Evolutionary conservation across 495 filamentous ascomycete species (phyloP).

Genomic region (Haplographium delicatum): DNA sequence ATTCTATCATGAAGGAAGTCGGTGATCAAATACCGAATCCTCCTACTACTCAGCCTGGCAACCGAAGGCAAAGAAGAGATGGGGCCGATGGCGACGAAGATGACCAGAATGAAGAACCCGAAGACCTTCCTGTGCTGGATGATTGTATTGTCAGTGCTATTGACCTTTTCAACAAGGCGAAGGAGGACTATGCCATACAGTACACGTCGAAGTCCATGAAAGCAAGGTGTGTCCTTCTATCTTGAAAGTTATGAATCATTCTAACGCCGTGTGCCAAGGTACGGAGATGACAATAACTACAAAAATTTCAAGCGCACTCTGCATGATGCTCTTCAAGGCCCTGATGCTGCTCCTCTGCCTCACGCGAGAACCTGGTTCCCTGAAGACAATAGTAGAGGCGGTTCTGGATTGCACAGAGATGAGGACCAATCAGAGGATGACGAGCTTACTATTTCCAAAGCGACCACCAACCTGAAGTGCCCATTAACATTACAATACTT

Average conservation of each 20-base stretch:
- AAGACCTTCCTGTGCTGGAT: constrained; percentile 7
- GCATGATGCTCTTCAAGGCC: constrained; percentile 67
- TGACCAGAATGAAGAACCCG: constrained; percentile 19
- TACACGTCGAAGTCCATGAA: constrained; percentile 36
- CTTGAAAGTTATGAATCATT: not conserved
- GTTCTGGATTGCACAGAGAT: constrained; percentile 10
- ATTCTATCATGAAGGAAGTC: constrained; percentile 32
- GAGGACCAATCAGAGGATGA: constrained; percentile 52
- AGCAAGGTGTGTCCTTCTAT: constrained; percentile 24
- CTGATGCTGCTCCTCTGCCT: constrained; percentile 56
- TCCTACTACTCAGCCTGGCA: constrained; percentile 30
- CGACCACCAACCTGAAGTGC: constrained; percentile 68
- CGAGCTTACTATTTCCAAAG: constrained; percentile 68
- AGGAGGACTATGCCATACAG: constrained; percentile 29
- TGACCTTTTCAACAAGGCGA: constrained; percentile 32
- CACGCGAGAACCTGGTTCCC: constrained; percentile 42
- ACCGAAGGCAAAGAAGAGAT: constrained; percentile 23
- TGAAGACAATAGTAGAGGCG: constrained; percentile 20
- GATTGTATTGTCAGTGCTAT: constrained; percentile 23
- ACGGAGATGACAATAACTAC: constrained; percentile 73
- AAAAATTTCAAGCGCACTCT: constrained; percentile 69
- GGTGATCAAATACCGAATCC: constrained; percentile 36
- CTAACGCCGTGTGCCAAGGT: constrained; percentile 35
- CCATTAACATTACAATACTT: constrained; percentile 74
- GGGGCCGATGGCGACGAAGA: constrained; percentile 22